Conservation (phyloP, 139 green algal genomes). For the Edaphochlamys debaryana region DNA sequence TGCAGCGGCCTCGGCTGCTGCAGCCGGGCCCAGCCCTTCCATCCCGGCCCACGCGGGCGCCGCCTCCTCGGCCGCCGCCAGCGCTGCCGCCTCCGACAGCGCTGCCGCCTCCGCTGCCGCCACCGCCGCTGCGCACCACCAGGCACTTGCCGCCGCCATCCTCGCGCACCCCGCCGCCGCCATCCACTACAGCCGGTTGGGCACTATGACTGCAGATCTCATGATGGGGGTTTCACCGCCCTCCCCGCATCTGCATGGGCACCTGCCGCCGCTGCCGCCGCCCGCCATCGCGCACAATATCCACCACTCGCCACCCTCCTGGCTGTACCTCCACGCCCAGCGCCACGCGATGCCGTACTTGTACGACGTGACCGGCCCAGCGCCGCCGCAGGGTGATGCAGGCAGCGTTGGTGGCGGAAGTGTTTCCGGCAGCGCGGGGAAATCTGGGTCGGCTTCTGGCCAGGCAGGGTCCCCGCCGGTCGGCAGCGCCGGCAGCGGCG, state of each 20-base stretch:
- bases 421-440: no score
- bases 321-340: neutral
- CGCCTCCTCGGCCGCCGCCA: neutral
- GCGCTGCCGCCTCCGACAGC: neutral
- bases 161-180: constrained; percentile 11
- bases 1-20: no score
- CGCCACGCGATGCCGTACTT: constrained; percentile 1
- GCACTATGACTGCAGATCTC: neutral
- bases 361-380: no score
- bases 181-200: constrained; percentile 16
- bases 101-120: neutral
- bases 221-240: constrained; percentile 41
- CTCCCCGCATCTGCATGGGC: constrained; percentile 13
- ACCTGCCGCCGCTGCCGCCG: constrained; percentile 45
- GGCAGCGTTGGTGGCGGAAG: no score
- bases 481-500: no score
- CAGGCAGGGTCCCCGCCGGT: no score
- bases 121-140: no score
- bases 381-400: no score
- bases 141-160: constrained; percentile 1
- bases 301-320: constrained; percentile 56
- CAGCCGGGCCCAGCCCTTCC: no score
- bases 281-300: constrained; percentile 55
- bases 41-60: neutral
- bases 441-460: no score